A percentile compares a stretch with the other conserved stretches of the same genome.
Conservation (phyloP, 164 flowering plant species). For the Paratinospora sagittata region DNA sequence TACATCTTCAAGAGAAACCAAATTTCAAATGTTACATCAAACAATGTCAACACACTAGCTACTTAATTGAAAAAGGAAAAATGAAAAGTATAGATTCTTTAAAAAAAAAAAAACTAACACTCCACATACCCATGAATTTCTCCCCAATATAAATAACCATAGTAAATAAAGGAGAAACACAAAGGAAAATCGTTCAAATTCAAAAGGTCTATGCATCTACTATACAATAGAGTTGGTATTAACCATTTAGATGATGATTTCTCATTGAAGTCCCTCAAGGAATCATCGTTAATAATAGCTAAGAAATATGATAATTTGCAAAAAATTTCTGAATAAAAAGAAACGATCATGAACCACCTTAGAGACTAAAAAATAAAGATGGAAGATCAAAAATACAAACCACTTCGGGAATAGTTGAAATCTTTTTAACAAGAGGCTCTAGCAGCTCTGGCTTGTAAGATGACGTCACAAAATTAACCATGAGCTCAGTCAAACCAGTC, state of each 20-base stretch:
- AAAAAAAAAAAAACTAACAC: background rate
- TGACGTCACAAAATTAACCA: constrained; percentile 98
- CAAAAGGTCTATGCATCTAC: background rate
- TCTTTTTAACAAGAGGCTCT: constrained; percentile 64
- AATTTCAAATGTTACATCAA: background rate
- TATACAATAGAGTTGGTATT: background rate
- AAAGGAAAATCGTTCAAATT: background rate
- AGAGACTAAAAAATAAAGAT: background rate
- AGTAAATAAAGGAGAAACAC: background rate
- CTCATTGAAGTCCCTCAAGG: background rate
- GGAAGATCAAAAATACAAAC: constrained; percentile 35
- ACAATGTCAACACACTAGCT: background rate
- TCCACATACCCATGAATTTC: background rate
- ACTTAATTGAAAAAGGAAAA: background rate
- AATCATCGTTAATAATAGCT: background rate
- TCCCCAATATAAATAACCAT: background rate
- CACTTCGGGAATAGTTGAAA: constrained; percentile 77
- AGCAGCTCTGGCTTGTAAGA: constrained; percentile 82
- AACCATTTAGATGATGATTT: background rate
- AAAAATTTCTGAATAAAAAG: background rate
- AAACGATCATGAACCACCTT: background rate
- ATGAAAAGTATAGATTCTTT: background rate
- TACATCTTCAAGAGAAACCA: background rate
- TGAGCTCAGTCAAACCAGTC: constrained; percentile 68
- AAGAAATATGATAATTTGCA: background rate